These are phyloP conservation scores for Nakataea oryzae DNA, from an alignment of 2,329 filamentous ascomycete genomes.

Conservation along the genomic window DNA sequence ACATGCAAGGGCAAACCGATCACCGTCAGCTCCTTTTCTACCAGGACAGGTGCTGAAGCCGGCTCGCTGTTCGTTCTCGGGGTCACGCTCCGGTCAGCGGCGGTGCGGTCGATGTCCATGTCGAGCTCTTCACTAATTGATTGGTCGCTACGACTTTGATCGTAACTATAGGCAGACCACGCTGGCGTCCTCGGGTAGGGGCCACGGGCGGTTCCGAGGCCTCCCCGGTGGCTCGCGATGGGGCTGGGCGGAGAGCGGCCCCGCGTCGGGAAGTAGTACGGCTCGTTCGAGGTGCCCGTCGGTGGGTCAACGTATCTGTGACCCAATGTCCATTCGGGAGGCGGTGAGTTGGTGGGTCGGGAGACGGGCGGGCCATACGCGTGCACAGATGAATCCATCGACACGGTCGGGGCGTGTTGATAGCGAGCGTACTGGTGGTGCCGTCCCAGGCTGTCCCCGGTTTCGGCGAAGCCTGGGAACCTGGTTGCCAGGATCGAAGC, in stretches of 20 bases:
- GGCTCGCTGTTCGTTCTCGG: neutral
- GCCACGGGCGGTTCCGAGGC: constrained; percentile 15
- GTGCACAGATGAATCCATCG: constrained; percentile 19
- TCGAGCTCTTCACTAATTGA: neutral
- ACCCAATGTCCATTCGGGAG: constrained; percentile 32
- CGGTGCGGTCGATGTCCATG: neutral
- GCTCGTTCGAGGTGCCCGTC: constrained; percentile 25
- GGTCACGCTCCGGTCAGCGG: neutral
- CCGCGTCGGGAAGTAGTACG: constrained; percentile 33
- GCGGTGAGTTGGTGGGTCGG: constrained; percentile 24
- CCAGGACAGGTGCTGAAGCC: neutral
- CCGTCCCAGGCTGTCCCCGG: neutral
- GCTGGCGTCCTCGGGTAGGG: constrained; percentile 9
- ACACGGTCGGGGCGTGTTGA: constrained; percentile 21
- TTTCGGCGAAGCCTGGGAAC: constrained; percentile 43
- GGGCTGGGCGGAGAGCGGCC: constrained; percentile 45
- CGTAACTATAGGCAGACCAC: constrained; percentile 6
- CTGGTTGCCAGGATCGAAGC: constrained; percentile 60
- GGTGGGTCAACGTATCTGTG: constrained; percentile 25
- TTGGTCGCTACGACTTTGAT: constrained; percentile 1
- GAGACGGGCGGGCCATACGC: constrained; percentile 22
- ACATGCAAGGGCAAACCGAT: neutral
- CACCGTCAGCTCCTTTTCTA: neutral
- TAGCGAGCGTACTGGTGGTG: constrained; percentile 7
- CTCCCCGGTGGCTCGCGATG: constrained; percentile 30